These are phyloP conservation scores for Pythium scleroteichum DNA, from an alignment of 352 stramenopile species.

Conservation along the genomic window DNA sequence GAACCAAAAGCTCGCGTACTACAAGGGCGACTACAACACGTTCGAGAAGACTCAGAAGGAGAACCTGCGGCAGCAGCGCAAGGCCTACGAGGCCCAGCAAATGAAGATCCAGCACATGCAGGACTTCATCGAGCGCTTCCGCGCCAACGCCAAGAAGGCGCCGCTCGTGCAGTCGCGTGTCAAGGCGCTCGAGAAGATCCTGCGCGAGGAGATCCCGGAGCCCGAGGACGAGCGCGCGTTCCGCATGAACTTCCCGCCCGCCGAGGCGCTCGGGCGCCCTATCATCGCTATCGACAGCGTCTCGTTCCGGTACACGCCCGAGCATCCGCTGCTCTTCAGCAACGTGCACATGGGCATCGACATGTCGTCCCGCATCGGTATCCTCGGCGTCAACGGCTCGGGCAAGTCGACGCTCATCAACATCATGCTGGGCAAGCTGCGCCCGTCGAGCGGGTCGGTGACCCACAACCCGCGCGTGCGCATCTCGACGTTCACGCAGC, in stretches of 20 bases:
- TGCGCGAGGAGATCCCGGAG: conserved; percentile 90
- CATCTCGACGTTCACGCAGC: conserved; percentile 97
- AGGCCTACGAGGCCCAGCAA: conserved; percentile 85
- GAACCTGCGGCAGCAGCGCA: conserved; percentile 92
- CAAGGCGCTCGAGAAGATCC: conserved; percentile 91
- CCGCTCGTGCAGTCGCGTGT: conserved; percentile 96
- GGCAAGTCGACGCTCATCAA: conserved; percentile 97
- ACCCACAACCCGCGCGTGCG: conserved; percentile 90
- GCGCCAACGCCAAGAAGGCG: conserved; percentile 72
- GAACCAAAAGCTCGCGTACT: conserved; percentile 91
- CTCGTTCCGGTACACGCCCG: conserved; percentile 68
- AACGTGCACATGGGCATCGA: conserved; percentile 98
- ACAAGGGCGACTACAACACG: conserved; percentile 96
- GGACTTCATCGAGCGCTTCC: conserved; percentile 70
- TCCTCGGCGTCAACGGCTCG: conserved; percentile 91
- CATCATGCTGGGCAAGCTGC: conserved; percentile 95
- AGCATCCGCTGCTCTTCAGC: conserved; percentile 67
- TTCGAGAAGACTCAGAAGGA: conserved; percentile 95
- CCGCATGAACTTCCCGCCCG: conserved; percentile 94
- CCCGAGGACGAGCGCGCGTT: conserved; percentile 93
- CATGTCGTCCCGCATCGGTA: conserved; percentile 93
- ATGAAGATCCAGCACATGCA: conserved; percentile 95
- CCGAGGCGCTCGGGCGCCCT: conserved; percentile 93
- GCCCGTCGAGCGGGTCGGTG: conserved; percentile 81
- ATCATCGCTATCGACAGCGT: conserved; percentile 94